These are phyloP conservation scores for Trifolium repens DNA, from an alignment of 306 rosid species.

Conservation along the genomic window DNA sequence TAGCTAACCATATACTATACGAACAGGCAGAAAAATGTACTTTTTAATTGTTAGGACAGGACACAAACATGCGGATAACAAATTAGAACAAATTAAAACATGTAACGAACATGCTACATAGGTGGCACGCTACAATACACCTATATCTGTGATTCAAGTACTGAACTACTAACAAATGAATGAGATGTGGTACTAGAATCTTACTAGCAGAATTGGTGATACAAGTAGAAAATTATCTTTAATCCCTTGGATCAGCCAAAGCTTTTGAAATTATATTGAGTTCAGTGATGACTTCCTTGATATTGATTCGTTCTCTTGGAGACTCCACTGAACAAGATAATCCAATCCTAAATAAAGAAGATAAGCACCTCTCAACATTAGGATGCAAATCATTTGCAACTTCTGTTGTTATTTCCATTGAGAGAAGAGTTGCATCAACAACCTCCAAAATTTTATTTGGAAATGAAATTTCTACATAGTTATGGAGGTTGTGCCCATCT, in stretches of 20 bases:
- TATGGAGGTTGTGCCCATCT: neutral
- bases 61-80: neutral
- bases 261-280: neutral
- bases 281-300: neutral
- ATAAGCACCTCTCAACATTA: neutral
- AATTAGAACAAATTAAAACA: too few relatives aligned
- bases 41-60: neutral
- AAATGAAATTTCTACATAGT: neutral
- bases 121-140: neutral
- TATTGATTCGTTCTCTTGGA: neutral
- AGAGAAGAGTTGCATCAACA: neutral
- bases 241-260: neutral
- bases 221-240: neutral
- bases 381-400: neutral
- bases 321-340: neutral
- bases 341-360: neutral
- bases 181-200: too few relatives aligned
- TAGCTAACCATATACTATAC: neutral
- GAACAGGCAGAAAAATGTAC: neutral
- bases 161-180: too few relatives aligned
- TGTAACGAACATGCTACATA: neutral
- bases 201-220: neutral
- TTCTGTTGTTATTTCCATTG: neutral
- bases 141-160: too few relatives aligned
- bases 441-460: neutral